These are phyloP conservation scores for Nannochloropsis salina DNA, from an alignment of 108 stramenopile genomes.

Conservation along the genomic window DNA sequence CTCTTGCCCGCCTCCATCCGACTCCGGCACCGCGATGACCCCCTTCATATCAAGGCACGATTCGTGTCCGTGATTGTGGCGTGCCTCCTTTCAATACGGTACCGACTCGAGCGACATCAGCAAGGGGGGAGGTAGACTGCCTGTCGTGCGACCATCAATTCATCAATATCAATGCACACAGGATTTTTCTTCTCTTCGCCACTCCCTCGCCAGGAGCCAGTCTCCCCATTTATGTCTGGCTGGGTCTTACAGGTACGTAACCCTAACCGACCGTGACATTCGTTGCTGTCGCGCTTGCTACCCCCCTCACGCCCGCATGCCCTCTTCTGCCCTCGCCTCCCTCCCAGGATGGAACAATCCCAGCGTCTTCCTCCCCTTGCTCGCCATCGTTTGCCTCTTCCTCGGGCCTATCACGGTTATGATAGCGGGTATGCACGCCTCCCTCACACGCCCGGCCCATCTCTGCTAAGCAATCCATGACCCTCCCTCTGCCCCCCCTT, in stretches of 20 bases:
- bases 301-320: background rate
- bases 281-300: background rate
- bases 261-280: background rate
- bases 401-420: background rate
- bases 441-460: no score
- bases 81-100: conserved; percentile 3
- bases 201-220: background rate
- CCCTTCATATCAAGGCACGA: background rate
- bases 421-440: background rate
- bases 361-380: background rate
- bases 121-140: background rate
- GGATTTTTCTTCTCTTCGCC: background rate
- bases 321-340: background rate
- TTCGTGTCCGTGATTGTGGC: background rate
- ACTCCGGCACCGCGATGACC: background rate
- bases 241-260: background rate
- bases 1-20: background rate
- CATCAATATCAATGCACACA: background rate
- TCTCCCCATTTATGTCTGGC: background rate
- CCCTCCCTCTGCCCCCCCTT: no score
- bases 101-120: background rate
- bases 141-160: background rate
- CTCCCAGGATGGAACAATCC: background rate
- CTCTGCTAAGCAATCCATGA: no score
- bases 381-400: conserved; percentile 9